Base-by-base conservation (phyloP, 2,329 filamentous ascomycete species). In the Corynespora cassiicola region DNA sequence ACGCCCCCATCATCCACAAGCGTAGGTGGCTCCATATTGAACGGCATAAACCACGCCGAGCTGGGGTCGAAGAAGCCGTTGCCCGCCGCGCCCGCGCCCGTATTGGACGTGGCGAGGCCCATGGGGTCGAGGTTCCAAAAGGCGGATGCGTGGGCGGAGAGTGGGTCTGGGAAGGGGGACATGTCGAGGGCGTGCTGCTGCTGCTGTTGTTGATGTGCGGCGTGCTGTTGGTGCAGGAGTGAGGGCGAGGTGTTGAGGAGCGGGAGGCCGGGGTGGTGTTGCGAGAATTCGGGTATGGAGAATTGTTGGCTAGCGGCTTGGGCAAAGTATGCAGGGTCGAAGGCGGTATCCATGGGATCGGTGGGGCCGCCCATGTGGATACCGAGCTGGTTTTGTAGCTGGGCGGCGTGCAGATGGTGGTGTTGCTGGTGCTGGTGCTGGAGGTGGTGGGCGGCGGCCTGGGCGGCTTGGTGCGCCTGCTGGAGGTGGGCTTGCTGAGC, bases 31-130 rank as follows among this genome's bases (percentile, higher is more conserved):
- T 94, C 88, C 69, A 95, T 83, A 62, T 95, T 95, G 69, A 96
- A 95, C 1, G 91, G 90, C 75, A 95, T 84, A 66, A 95, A 95
- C 88, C 91, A 97, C 5, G 87, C 88, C 35, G 85, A 86, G 29
- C 68, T 71, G 1, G 72, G 70, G 41, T 75, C 71, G 43, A 60
- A 57, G 45, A 66, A 64, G 6, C 61, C 56, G 15, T 50, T 52
- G 1, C 21, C 36, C n/a, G n/a, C n/a, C n/a, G n/a, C n/a, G n/a
- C 46, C 49, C 34, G 62, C 48, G 19, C 55, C 58, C n/a, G n/a
- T n/a, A n/a, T n/a, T n/a, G n/a, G n/a, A n/a, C n/a, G n/a, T n/a
- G n/a, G n/a, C n/a, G n/a, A n/a, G n/a, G n/a, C n/a, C n/a, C 44
- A 61, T 52, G n/a, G 56, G 51, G 18, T 67, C 61, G 14, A 66